Conservation (phyloP, 495 filamentous ascomycete species). For the Penicillium lividum region DNA sequence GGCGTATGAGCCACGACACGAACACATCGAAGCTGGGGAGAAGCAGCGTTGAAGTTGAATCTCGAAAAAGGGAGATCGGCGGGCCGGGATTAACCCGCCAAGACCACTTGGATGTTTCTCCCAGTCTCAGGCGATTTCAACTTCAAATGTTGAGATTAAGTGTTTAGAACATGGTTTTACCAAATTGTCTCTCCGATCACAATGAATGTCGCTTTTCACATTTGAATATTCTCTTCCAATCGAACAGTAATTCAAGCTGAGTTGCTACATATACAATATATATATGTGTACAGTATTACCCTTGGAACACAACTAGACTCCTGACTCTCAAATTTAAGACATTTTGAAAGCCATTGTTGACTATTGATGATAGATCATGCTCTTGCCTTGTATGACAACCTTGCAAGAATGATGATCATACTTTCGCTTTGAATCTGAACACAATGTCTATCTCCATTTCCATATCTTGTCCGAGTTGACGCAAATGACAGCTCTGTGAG, state of each 20-base stretch:
- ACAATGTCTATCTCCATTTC: neutral
- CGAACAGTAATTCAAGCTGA: no score
- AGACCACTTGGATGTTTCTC: neutral
- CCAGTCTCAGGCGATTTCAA: neutral
- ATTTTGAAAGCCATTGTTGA: no score
- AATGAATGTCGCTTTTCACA: no score
- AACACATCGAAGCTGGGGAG: conserved; percentile 28
- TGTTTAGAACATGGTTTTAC: no score
- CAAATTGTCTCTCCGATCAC: no score
- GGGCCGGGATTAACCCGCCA: conserved; percentile 10
- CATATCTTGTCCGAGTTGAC: neutral
- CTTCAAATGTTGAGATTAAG: no score
- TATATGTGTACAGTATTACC: no score
- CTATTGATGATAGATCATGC: neutral
- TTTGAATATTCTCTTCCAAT: no score
- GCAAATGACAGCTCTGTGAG: neutral
- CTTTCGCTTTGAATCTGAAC: neutral
- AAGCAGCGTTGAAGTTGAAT: neutral
- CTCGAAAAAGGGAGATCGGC: conserved; percentile 13
- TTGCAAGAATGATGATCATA: neutral
- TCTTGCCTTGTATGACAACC: neutral
- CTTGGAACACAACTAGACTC: no score
- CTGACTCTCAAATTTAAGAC: no score
- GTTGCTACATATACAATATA: no score
- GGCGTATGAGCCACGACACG: conserved; percentile 24